These are phyloP conservation scores for Coemansia sp. DNA, from an alignment of 192 early-diverging fungal species.

Conservation along the genomic window DNA sequence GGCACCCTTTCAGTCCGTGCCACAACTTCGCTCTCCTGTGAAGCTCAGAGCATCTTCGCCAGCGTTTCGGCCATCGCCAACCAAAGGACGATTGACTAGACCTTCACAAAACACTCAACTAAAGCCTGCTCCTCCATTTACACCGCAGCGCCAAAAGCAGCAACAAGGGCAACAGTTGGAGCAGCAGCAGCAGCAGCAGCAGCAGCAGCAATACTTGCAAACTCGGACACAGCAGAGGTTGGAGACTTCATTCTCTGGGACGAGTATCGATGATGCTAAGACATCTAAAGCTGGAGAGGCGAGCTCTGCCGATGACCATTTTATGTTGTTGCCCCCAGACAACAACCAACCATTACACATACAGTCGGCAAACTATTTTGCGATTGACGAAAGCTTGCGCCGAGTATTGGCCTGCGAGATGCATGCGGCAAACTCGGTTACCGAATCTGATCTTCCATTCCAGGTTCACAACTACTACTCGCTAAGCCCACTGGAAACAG, in stretches of 20 bases:
- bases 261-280: background rate
- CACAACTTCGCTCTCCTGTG: constrained; percentile 8
- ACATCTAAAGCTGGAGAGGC: background rate
- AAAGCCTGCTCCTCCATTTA: constrained; percentile 36
- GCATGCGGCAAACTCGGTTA: constrained; percentile 32
- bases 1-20: background rate
- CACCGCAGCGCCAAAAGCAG: constrained; percentile 19
- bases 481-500: constrained; percentile 63
- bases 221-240: constrained; percentile 1
- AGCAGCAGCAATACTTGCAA: background rate
- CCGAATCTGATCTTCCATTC: constrained; percentile 64
- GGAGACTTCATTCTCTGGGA: constrained; percentile 2
- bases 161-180: constrained; percentile 9
- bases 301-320: constrained; percentile 25
- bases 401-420: constrained; percentile 70
- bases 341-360: constrained; percentile 71
- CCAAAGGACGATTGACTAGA: constrained; percentile 8
- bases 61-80: constrained; percentile 35
- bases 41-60: constrained; percentile 49
- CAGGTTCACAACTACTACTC: constrained; percentile 92
- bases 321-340: constrained; percentile 12
- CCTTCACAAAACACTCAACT: constrained; percentile 4
- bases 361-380: constrained; percentile 78
- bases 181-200: constrained; percentile 7
- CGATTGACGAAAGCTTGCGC: constrained; percentile 79